phyloP scores from a whole-genome alignment of 306 rosid genomes.

The Glycyrrhiza uralensis region DNA sequence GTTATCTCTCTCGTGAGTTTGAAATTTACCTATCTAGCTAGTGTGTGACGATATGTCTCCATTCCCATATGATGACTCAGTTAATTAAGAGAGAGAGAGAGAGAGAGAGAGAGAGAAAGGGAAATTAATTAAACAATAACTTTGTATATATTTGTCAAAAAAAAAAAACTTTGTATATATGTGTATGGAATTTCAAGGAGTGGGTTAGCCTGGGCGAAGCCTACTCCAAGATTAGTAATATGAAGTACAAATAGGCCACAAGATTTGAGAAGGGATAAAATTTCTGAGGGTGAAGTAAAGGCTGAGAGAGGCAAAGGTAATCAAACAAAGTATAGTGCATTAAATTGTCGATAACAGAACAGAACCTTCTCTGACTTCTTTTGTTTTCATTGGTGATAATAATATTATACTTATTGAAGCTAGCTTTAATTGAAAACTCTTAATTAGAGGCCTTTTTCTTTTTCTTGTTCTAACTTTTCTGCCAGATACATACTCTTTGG shows the following conservation, averaged over 20 bases:
- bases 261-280: constrained; percentile 34
- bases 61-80: constrained; percentile 18
- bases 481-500: constrained; percentile 38
- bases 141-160: too few species aligned
- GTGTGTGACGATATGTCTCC: constrained; percentile 29
- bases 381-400: constrained; percentile 25
- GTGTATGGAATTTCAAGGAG: constrained; percentile 36
- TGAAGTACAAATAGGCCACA: constrained; percentile 27
- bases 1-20: constrained; percentile 21
- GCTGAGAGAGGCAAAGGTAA: constrained; percentile 41
- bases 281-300: constrained; percentile 35
- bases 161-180: too few species aligned
- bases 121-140: constrained; percentile 7
- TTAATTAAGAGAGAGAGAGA: too few species aligned
- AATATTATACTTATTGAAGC: too few species aligned
- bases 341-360: constrained; percentile 43
- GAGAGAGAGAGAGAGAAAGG: too few species aligned
- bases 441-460: constrained; percentile 36
- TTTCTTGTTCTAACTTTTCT: constrained; percentile 46
- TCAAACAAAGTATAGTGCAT: constrained; percentile 44
- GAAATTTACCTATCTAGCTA: not conserved
- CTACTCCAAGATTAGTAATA: constrained; percentile 8
- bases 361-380: constrained; percentile 29
- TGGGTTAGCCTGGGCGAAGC: constrained; percentile 14
- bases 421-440: constrained; percentile 37